phyloP scores from a whole-genome alignment of 139 green algal genomes.

The Chlamydomonas sphaeroides region DNA sequence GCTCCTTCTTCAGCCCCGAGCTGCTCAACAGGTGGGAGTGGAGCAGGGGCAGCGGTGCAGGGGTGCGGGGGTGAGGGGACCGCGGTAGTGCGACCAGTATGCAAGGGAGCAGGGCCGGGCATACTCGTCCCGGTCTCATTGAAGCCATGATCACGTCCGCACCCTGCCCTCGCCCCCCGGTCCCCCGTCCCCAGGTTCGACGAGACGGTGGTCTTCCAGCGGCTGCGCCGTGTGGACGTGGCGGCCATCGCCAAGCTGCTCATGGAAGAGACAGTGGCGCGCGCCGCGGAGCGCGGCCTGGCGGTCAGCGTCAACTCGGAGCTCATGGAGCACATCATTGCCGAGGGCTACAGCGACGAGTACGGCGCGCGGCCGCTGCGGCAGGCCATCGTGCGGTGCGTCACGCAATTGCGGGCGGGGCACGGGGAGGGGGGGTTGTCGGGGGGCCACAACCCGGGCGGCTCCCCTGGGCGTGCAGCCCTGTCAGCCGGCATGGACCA shows the following conservation, averaged over 20 bases:
- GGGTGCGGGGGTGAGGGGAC: no score
- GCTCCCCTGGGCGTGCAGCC: no score
- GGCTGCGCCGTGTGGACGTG: constrained; percentile 68
- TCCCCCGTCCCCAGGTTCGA: constrained; percentile 39
- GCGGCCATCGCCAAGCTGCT: constrained; percentile 74
- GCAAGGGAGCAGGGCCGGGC: no score
- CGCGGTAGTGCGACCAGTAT: no score
- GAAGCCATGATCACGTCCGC: no score
- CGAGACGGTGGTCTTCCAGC: constrained; percentile 85
- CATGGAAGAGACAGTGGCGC: constrained; percentile 66
- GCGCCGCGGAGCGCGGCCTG: constrained; percentile 59
- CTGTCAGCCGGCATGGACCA: no score
- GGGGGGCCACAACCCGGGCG: no score
- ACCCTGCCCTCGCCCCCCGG: no score
- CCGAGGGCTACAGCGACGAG: constrained; percentile 73
- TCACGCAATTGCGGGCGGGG: no score
- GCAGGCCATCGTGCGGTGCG: constrained; percentile 68
- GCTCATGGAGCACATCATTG: constrained; percentile 69
- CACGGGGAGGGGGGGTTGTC: no score
- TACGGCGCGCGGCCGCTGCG: constrained; percentile 85
- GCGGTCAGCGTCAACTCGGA: constrained; percentile 41
- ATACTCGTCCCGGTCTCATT: no score
- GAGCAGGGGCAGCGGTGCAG: no score
- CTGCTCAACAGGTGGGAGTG: constrained; percentile 74
- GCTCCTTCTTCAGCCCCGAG: constrained; percentile 66